Base-by-base conservation (phyloP, 2,329 filamentous ascomycete genomes). In the Fusarium guadeloupense region DNA sequence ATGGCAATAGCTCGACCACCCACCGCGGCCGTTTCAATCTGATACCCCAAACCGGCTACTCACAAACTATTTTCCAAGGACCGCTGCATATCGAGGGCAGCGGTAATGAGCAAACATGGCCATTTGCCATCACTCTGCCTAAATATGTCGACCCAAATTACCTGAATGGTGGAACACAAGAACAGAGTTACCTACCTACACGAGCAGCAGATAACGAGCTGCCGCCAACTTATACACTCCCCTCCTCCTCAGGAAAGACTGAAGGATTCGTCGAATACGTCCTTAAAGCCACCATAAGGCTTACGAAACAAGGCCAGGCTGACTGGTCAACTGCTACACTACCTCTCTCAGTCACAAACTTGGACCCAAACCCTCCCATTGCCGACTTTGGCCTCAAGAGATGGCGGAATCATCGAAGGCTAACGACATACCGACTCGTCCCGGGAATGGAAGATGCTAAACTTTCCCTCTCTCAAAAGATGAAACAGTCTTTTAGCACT, bases 401-500 rank as follows among this genome's bases (percentile, higher is more conserved):
- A 31, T 39, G 28, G 13, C n/a, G 25, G 0, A 34, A 39, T 10
- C n/a, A 6, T 6, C 42, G 48, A 0, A 9, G 6, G 0, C 25
- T 71, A 8, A 49, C 43, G 1, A 70, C 65, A 2, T 64, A 72
- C 9, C 71, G 70, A 5, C 62, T 79, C 0, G 21, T 74, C 0
- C 74, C 76, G 0, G 74, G 71, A 0, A 71, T 71, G 66, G 66
- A 71, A 17, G 23, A 68, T 5, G 67, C 43, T 1, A 66, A 73
- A 4, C 45, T 78, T 14, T 67, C 69, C 0, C 64, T 78, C 23
- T 71, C 66, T 10, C 72, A 76, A 40, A 76, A 70, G 47, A 66
- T 70, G 1, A 71, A 70, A 9, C 69, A 71, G 28, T 42, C 76
- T 3, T 72, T 79, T 5, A 57, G 58, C 3, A 70, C 71, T 1